Percentiles rank a stretch among this genome's conserved stretches.
These are phyloP conservation scores for Fusarium pseudoanthophilum DNA, from an alignment of 2,329 filamentous ascomycete species.

Conservation along the genomic window DNA sequence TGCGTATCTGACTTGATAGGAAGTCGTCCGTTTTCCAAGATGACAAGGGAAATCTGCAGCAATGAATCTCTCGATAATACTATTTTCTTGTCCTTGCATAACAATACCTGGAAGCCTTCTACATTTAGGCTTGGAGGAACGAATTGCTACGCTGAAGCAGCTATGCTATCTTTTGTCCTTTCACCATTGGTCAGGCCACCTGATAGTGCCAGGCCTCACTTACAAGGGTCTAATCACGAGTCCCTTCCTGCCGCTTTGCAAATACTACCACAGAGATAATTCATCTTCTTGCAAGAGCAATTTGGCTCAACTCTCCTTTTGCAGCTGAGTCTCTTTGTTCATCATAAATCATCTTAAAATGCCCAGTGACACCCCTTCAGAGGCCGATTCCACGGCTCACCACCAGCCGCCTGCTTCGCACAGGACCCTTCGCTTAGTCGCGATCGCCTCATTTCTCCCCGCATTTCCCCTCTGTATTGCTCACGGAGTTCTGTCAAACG, in stretches of 20 bases:
- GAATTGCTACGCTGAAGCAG: not conserved
- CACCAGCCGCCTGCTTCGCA: slow-evolving; percentile 28
- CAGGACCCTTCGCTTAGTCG: slow-evolving; percentile 48
- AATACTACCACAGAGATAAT: not conserved
- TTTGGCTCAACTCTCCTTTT: not conserved
- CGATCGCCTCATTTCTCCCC: slow-evolving; percentile 51
- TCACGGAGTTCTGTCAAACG: slow-evolving; percentile 51
- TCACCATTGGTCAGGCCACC: slow-evolving; percentile 21
- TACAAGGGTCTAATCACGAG: slow-evolving; percentile 38
- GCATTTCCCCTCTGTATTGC: slow-evolving; percentile 54
- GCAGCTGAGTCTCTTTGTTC: not conserved
- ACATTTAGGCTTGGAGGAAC: not conserved
- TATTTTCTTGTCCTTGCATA: not conserved
- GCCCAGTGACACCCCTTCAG: slow-evolving; percentile 28
- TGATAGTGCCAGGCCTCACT: slow-evolving; percentile 29
- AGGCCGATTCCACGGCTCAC: slow-evolving; percentile 18
- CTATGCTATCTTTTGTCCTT: slow-evolving; percentile 3
- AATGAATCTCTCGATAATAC: not conserved
- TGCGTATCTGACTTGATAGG: not conserved
- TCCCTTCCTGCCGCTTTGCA: slow-evolving; percentile 14
- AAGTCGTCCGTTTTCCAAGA: not conserved
- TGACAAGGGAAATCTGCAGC: not conserved
- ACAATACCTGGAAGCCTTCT: not conserved
- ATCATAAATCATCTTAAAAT: slow-evolving; percentile 2
- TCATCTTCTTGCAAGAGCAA: not conserved